These are phyloP conservation scores for Lithohypha guttulata DNA, from an alignment of 2,329 filamentous ascomycete species.

Conservation along the genomic window DNA sequence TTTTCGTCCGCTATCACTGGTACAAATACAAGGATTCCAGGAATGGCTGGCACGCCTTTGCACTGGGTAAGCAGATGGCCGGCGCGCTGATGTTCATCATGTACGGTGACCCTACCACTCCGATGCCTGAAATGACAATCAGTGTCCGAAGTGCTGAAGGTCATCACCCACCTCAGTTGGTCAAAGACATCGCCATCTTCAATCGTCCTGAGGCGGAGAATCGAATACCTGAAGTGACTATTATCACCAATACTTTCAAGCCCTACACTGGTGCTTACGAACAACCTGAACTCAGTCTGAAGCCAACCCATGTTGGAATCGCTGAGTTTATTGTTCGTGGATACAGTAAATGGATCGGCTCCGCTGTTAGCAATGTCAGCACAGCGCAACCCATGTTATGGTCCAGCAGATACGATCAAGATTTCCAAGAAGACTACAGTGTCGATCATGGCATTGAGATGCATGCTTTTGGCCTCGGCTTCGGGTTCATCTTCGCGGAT, in stretches of 20 bases:
- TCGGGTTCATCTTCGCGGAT: slow-evolving; percentile 20
- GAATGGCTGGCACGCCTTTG: slow-evolving; percentile 21
- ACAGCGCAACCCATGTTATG: slow-evolving; percentile 21
- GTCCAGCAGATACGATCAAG: slow-evolving; percentile 21
- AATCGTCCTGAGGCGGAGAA: slow-evolving; percentile 9
- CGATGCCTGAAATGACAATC: slow-evolving; percentile 14
- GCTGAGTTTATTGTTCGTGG: slow-evolving; percentile 19
- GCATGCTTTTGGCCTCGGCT: slow-evolving; percentile 21
- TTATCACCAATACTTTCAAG: slow-evolving; percentile 16
- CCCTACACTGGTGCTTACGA: slow-evolving; percentile 17
- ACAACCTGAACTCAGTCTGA: slow-evolving; percentile 13
- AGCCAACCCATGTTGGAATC: slow-evolving; percentile 19
- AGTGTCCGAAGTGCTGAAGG: slow-evolving; percentile 19
- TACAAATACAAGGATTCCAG: slow-evolving; percentile 18
- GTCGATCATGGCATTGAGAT: slow-evolving; percentile 19
- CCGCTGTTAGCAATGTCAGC: slow-evolving; percentile 13
- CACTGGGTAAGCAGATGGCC: slow-evolving; percentile 19
- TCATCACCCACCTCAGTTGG: slow-evolving; percentile 18
- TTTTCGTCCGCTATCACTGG: slow-evolving; percentile 19
- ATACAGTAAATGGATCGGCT: slow-evolving; percentile 15
- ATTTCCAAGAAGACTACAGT: slow-evolving; percentile 19
- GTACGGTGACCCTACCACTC: slow-evolving; percentile 19
- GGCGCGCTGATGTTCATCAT: slow-evolving; percentile 23
- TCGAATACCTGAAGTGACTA: slow-evolving; percentile 15
- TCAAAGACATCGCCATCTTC: slow-evolving; percentile 4